Base-by-base conservation (phyloP, 1,139 yeast species). In the Pichia sp. region DNA sequence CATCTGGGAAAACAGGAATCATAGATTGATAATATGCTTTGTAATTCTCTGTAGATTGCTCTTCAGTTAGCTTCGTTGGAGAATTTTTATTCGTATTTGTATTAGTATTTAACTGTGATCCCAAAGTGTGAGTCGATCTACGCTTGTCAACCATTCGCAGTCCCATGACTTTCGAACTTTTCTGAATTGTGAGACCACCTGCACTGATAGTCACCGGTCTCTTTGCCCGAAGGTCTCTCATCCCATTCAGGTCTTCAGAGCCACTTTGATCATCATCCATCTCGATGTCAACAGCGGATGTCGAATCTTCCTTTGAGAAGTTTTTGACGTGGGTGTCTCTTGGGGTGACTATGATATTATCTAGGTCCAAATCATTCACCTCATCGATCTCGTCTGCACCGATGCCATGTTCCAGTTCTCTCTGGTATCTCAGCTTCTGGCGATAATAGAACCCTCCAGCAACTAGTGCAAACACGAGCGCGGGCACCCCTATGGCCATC, bases 401-500 rank as follows among this genome's bases (percentile, higher is more conserved):
- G 51, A 40, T 35, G 14, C 46, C 64, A 30, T 57, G 58, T 23
- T 47, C 44, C 19, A 58, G 55, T 38, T 69, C 74, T 33, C 49
- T 43, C 34, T 54, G 58, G 29, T 60, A 53, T 31, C 60, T 54
- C 40, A 52, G 48, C 35, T 58, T 63, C 38, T 63, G 58, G 31
- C 64, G 56, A 18, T 49, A 36, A 63, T 66, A 64, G 37, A 65
- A 60, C 14, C 45, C 43, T 6, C 16, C 8, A 5, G 52, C 22
- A 0, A 64, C 60, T 3, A 63, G 52, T 1, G 59, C 21, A 2
- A 64, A 19, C 2, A 65, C 65, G 7, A 66, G 40, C 14, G 60
- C 47, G 1, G 75, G 74, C 19, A 69, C 56, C 22, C 73, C 74
- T 5, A 69, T 68, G 4, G 74, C 71, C 44, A 68, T 61, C 1